Evolutionary conservation across 345 rosid species (phyloP).

Genomic region (Eucalyptus guilfoylei): DNA sequence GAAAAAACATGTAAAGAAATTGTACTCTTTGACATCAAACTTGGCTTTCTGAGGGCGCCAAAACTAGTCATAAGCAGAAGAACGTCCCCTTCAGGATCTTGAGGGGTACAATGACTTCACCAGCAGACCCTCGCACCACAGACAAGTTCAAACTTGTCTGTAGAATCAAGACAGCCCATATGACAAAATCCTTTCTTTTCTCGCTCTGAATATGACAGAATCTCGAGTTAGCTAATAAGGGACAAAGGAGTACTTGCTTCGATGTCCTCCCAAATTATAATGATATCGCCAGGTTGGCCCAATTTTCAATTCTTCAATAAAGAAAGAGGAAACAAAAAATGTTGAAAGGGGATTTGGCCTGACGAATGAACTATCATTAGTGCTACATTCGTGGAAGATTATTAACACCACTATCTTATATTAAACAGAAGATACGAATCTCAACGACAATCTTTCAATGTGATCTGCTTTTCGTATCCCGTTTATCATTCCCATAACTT

Average conservation of each 20-base stretch:
- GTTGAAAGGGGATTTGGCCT: not conserved
- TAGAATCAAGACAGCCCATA: not conserved
- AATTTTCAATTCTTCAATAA: not conserved
- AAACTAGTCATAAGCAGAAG: not conserved
- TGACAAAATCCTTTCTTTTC: not conserved
- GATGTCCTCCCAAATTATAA: not conserved
- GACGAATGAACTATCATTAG: not conserved
- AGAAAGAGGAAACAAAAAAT: not conserved
- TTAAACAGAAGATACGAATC: not conserved
- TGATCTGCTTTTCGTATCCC: not conserved
- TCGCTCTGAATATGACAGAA: not conserved
- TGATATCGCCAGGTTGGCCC: not conserved
- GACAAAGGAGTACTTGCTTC: not conserved
- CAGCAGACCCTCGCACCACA: not conserved
- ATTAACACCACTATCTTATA: not conserved
- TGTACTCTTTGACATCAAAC: not conserved
- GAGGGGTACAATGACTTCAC: not conserved
- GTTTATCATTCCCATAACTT: not conserved
- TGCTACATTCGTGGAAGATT: not conserved
- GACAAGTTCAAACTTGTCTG: not conserved
- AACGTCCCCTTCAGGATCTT: not conserved
- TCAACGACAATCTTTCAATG: not conserved
- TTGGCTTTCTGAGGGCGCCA: not conserved
- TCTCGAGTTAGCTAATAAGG: not conserved
- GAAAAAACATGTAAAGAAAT: not conserved